phyloP scores from a whole-genome alignment of 1,284 basidiomycete genomes.

The Boletus austroedulis region DNA sequence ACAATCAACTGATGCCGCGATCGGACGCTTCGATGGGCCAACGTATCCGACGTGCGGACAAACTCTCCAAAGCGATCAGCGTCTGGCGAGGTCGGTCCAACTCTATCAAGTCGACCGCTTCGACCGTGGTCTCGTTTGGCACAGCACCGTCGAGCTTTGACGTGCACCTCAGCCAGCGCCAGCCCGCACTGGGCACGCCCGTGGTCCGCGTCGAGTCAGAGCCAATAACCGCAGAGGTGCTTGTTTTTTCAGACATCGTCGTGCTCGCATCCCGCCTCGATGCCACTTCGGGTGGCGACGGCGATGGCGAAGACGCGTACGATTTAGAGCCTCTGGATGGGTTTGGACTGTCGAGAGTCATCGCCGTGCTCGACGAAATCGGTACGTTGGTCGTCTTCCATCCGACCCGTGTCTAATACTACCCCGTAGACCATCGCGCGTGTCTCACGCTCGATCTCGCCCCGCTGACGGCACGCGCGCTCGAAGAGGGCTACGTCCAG shows the following conservation, averaged over 20 bases:
- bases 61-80: conserved; percentile 30
- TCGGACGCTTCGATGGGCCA: neutral
- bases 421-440: conserved; percentile 1
- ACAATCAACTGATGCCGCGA: neutral
- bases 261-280: conserved; percentile 44
- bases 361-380: conserved; percentile 45
- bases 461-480: conserved; percentile 43
- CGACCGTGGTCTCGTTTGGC: conserved; percentile 37
- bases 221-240: conserved; percentile 42
- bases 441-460: conserved; percentile 52
- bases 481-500: conserved; percentile 42
- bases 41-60: conserved; percentile 20
- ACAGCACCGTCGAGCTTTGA: conserved; percentile 36
- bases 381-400: conserved; percentile 10
- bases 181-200: conserved; percentile 11
- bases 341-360: conserved; percentile 54
- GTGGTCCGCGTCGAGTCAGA: conserved; percentile 34
- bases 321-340: conserved; percentile 42
- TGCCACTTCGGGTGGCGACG: neutral
- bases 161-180: conserved; percentile 10
- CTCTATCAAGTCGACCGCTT: conserved; percentile 48
- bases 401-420: neutral
- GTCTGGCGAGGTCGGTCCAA: conserved; percentile 43
- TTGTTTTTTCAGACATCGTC: conserved; percentile 71
- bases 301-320: neutral